These are phyloP conservation scores for Psidium friedrichsthalianum DNA, from an alignment of 345 rosid genomes.

Conservation along the genomic window DNA sequence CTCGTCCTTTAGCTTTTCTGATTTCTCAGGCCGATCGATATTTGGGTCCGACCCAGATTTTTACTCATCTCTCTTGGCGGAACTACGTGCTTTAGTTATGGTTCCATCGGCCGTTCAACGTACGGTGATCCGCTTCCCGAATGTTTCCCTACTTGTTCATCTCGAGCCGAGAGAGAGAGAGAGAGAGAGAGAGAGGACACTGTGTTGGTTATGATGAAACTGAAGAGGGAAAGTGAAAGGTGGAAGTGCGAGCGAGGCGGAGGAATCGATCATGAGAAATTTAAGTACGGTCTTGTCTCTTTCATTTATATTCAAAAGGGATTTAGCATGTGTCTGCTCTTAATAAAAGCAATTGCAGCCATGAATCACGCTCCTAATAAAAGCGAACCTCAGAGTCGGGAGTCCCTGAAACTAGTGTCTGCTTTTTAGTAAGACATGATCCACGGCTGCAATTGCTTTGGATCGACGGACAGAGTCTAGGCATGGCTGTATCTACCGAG, in stretches of 20 bases:
- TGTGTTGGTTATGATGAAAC: too few relatives aligned
- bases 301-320: background rate
- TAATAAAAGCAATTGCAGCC: too few relatives aligned
- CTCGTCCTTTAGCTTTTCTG: background rate
- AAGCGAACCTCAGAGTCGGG: too few relatives aligned
- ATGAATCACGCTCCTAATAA: too few relatives aligned
- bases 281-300: background rate
- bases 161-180: background rate
- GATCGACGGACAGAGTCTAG: too few relatives aligned
- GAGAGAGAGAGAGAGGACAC: too few relatives aligned
- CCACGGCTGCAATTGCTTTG: too few relatives aligned
- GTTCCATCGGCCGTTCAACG: background rate
- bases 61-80: background rate
- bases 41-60: background rate
- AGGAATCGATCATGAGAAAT: background rate
- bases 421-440: too few relatives aligned
- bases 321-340: background rate
- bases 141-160: background rate
- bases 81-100: too few relatives aligned
- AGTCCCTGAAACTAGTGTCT: too few relatives aligned
- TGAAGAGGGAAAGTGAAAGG: background rate
- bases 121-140: background rate
- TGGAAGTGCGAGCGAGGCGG: background rate
- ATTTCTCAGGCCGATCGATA: too few relatives aligned
- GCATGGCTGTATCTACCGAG: too few relatives aligned